Percentiles rank a stretch among this genome's conserved stretches.
These are phyloP conservation scores for Nissolia schottii DNA, from an alignment of 306 rosid genomes.

Conservation along the genomic window DNA sequence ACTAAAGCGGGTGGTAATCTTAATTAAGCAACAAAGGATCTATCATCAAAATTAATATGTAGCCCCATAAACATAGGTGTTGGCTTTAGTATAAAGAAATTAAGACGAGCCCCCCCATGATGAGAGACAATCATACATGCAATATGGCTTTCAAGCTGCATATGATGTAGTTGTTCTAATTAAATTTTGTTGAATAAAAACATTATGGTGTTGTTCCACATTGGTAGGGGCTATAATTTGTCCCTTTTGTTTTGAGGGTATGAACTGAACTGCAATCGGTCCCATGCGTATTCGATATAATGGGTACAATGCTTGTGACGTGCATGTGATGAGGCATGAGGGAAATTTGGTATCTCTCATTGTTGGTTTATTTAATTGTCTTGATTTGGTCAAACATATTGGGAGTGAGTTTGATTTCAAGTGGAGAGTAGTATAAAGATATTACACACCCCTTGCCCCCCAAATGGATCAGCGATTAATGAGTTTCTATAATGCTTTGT, in stretches of 20 bases:
- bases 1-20: neutral
- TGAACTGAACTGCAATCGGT: slow-evolving; percentile 23
- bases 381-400: slow-evolving; percentile 36
- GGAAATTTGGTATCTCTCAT: slow-evolving; percentile 36
- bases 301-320: slow-evolving; percentile 26
- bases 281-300: slow-evolving; percentile 28
- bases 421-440: slow-evolving; percentile 31
- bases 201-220: slow-evolving; percentile 10
- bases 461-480: neutral
- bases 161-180: slow-evolving; percentile 17
- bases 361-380: slow-evolving; percentile 28
- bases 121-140: slow-evolving; percentile 12
- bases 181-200: slow-evolving; percentile 14
- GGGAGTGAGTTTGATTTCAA: slow-evolving; percentile 19
- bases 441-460: slow-evolving; percentile 32
- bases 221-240: slow-evolving; percentile 32
- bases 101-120: neutral
- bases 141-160: neutral
- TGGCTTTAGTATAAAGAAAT: neutral
- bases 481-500: neutral
- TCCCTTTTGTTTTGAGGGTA: slow-evolving; percentile 28
- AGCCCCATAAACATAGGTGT: slow-evolving; percentile 5
- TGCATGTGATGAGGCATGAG: slow-evolving; percentile 43
- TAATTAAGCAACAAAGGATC: slow-evolving; percentile 4
- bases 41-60: neutral